These are phyloP conservation scores for Perkinsus marinus DNA, from an alignment of 169 alveolate genomes.

Conservation along the genomic window DNA sequence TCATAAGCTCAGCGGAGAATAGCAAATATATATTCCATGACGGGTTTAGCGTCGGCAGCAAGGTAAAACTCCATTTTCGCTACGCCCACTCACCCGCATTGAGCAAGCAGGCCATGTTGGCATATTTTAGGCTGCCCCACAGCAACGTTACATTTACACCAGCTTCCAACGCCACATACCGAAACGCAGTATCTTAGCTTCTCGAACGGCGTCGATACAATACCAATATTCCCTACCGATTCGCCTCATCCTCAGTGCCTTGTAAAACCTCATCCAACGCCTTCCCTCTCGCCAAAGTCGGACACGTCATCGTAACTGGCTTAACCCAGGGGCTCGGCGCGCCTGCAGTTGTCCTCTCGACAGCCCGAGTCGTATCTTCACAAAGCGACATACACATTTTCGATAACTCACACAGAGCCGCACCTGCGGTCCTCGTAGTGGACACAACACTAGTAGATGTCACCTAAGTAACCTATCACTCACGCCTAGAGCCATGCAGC, in stretches of 20 bases:
- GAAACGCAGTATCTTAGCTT: not conserved
- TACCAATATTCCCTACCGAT: not conserved
- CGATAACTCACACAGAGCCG: too few relatives aligned
- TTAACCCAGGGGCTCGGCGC: not conserved
- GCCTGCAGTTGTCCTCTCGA: too few relatives aligned
- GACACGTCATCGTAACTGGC: not conserved
- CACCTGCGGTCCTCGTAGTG: too few relatives aligned
- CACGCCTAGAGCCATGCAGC: too few relatives aligned
- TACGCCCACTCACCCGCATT: not conserved
- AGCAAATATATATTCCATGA: not conserved
- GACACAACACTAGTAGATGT: too few relatives aligned
- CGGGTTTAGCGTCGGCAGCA: not conserved
- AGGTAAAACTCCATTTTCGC: not conserved
- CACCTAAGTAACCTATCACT: too few relatives aligned
- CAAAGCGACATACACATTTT: too few relatives aligned
- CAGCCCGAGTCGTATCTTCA: too few relatives aligned
- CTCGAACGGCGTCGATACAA: not conserved
- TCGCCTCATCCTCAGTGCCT: not conserved
- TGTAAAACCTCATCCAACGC: not conserved
- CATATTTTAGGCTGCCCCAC: not conserved
- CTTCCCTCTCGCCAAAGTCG: not conserved
- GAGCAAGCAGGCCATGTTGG: not conserved
- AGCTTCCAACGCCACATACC: not conserved
- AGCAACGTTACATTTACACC: not conserved
- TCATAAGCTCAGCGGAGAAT: too few relatives aligned